Evolutionary conservation across 257 asterid species (phyloP).

Genomic region (Jacaranda mimosifolia): DNA sequence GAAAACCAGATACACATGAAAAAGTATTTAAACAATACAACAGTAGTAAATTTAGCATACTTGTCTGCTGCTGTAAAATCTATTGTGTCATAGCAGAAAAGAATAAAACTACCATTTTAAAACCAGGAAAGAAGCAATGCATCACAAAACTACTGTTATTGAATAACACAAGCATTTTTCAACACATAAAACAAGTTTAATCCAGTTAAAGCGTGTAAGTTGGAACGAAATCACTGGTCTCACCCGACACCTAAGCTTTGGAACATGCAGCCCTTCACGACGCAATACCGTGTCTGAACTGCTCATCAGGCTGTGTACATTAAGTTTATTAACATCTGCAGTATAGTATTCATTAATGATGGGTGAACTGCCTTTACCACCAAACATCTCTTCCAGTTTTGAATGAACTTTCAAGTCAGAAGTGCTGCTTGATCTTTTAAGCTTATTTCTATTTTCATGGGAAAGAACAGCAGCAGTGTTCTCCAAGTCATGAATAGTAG

Average conservation of each 20-base stretch:
- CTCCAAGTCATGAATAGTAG: slow-evolving; percentile 47
- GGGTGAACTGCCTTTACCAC: slow-evolving; percentile 54
- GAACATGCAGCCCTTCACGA: slow-evolving; percentile 63
- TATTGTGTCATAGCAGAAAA: slow-evolving; percentile 12
- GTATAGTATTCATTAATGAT: slow-evolving; percentile 82
- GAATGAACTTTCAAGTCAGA: slow-evolving; percentile 70
- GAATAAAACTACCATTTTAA: slow-evolving; percentile 16
- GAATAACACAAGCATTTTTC: slow-evolving; percentile 20
- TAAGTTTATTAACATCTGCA: slow-evolving; percentile 54
- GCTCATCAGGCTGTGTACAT: slow-evolving; percentile 53
- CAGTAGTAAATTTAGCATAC: not conserved
- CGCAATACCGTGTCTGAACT: slow-evolving; percentile 70
- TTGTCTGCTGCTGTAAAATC: not conserved
- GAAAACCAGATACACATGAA: not conserved
- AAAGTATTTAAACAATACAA: not conserved
- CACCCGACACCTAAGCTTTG: slow-evolving; percentile 95
- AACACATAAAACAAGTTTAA: slow-evolving; percentile 23
- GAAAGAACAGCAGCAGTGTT: slow-evolving; percentile 47
- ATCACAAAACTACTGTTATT: slow-evolving; percentile 24
- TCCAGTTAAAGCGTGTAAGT: not conserved
- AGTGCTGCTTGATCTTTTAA: slow-evolving; percentile 92
- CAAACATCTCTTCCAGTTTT: slow-evolving; percentile 52
- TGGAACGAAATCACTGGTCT: slow-evolving; percentile 36
- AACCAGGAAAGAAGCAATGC: slow-evolving; percentile 24
- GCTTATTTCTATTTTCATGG: slow-evolving; percentile 59